Conservation (phyloP, 306 rosid genomes). For the cucumber (Cucumis sativus) region DNA sequence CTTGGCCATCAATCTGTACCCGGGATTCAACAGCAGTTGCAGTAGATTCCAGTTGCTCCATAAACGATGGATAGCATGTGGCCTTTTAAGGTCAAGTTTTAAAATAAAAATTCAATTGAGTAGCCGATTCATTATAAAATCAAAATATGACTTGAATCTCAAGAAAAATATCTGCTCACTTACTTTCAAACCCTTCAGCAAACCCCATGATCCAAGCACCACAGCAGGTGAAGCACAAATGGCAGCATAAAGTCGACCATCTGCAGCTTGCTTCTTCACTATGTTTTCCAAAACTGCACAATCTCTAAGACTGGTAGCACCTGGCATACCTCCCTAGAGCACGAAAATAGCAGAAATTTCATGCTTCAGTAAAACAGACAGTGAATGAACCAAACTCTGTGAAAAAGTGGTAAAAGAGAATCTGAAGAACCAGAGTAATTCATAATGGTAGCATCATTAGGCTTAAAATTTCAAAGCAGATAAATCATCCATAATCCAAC, state of each 20-base stretch:
- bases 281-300: slow-evolving; percentile 33
- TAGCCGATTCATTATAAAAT: background rate
- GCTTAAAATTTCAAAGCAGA: background rate
- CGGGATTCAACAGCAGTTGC: slow-evolving; percentile 67
- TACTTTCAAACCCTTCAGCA: slow-evolving; percentile 80
- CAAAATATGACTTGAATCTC: background rate
- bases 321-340: slow-evolving; percentile 80
- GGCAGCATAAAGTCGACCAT: slow-evolving; percentile 69
- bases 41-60: slow-evolving; percentile 59
- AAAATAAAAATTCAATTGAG: background rate
- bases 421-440: background rate
- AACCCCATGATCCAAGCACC: slow-evolving; percentile 80
- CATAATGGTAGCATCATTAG: background rate
- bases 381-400: background rate
- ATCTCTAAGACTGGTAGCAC: slow-evolving; percentile 49
- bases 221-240: slow-evolving; percentile 93
- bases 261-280: slow-evolving; percentile 59
- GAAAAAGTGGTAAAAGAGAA: background rate
- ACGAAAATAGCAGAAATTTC: background rate
- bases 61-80: slow-evolving; percentile 65
- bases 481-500: background rate
- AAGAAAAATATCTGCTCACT: slow-evolving; percentile 4
- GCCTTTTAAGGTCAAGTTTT: slow-evolving; percentile 41
- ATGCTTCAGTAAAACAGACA: background rate
- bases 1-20: slow-evolving; percentile 76